Base-by-base conservation (phyloP, 202 grass and related monocot genomes). In the Dendrocalamus latiflorus region DNA sequence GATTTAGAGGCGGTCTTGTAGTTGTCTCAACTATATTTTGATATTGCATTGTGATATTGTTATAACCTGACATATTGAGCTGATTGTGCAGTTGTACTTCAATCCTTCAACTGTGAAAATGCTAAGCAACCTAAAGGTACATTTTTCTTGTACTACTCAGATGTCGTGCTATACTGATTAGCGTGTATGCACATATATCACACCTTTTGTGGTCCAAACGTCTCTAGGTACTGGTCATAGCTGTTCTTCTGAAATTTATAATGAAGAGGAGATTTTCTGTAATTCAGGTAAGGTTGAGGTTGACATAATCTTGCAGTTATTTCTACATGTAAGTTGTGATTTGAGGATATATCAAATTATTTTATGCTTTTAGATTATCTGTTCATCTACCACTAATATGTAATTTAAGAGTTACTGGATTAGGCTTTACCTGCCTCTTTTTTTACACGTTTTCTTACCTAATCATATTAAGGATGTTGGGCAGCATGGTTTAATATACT, bases 51-150 rank as follows among this genome's bases (percentile, higher is more conserved):
- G 38, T 82, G 39, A 76, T 66, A 87, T 78, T 79, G 22, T 68
- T 51, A 21, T 67, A 85, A 54, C n/a, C 61, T 75, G 78, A 69
- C 59, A 57, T 75, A 69, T 68, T 86, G 43, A 77, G 18, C 53
- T 41, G 51, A 88, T 65, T 43, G 20, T 91, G 80, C 91, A 97
- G 94, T 87, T 97, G 87, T 97, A 97, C 70, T 97, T 97, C 84
- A 94, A 97, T 83, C 94, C 94, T 43, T 49, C 94, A 60, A 97
- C 94, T 72, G 94, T 97, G 54, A 97, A 97, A 90, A 97, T 97
- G 94, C 61, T 97, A 84, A 97, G 94, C 77, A 97, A 97, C 77
- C 64, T 97, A 63, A 97, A 97, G 91, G 94, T 97, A 86, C 39
- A 73, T 20, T 70, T 76, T 75, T 83, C 42, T 49, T 51, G 43